Evolutionary conservation across 306 rosid species (phyloP).

Genomic region (Biancaea sappan): DNA sequence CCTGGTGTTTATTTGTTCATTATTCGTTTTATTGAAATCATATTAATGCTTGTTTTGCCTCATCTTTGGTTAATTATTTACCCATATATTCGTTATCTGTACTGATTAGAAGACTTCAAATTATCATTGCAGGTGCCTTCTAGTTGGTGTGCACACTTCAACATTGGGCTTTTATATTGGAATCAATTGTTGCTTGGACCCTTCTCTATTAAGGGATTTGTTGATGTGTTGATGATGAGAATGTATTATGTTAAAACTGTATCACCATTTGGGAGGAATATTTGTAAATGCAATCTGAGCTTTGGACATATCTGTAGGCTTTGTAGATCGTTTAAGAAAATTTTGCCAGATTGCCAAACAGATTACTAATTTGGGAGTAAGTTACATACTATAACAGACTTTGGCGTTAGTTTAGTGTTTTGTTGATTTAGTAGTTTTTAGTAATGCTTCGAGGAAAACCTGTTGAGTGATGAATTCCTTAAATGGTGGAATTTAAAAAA

Average conservation of each 20-base stretch:
- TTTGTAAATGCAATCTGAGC: conserved; percentile 33
- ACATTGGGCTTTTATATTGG: conserved; percentile 24
- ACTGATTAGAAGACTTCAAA: conserved; percentile 7
- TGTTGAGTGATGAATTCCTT: too few relatives aligned
- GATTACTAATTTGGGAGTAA: conserved; percentile 27
- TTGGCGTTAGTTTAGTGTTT: too few relatives aligned
- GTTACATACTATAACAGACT: too few relatives aligned
- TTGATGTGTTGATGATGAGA: conserved; percentile 34
- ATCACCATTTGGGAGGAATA: conserved; percentile 28
- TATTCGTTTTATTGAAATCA: neutral
- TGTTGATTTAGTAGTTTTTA: too few relatives aligned
- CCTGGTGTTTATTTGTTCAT: neutral
- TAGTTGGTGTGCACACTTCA: conserved; percentile 21
- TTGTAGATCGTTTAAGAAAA: conserved; percentile 36
- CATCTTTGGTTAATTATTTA: neutral
- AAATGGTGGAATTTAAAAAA: too few relatives aligned
- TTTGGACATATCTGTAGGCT: conserved; percentile 21
- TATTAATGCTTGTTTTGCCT: conserved; percentile 15
- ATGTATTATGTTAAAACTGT: conserved; percentile 28
- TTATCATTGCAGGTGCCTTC: conserved; percentile 31
- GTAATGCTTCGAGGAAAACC: too few relatives aligned
- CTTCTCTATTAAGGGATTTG: conserved; percentile 28
- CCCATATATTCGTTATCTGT: neutral
- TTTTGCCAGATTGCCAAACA: conserved; percentile 26
- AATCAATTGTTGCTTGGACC: conserved; percentile 38